Evolutionary conservation across 352 stramenopile species (phyloP), one percentile per base, ranked within the genome.

Genomic region (Pythium biforme): DNA sequence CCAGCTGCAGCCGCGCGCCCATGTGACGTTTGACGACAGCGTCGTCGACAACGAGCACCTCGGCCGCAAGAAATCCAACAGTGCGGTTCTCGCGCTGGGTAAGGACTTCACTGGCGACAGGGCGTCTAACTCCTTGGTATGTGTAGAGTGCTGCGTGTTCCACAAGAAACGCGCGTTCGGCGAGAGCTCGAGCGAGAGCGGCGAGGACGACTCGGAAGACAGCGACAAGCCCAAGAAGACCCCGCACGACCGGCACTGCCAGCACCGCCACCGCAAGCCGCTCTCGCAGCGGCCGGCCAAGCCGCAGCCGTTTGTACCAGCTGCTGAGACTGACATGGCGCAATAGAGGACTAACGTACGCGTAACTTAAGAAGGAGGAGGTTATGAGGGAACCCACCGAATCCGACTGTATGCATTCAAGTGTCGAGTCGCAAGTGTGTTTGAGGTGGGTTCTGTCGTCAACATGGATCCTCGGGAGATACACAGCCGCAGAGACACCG

Each of bases 11-110:
- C 86, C 90, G 43, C 86, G 89, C 23, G 67, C 78, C 26, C 89
- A 77, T 39, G 90, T 98, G 59, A 89, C 76, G 34, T 98, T 96
- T 64, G 81, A 92, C 40, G 88, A 94, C 11, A 90, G 81, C 50
- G 87, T 95, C 17, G 83, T 98, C 50, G 90, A 98, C 69, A 98
- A 98, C 75, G 92, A 98, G 65, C 83, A 97, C 60, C 86, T 97
- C 41, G 87, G 88, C 39, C 82, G 88, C 66, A 97, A 90, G 69
- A 94, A 89, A 40, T 96, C 86, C 37, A 98, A 98, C 53, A 95
- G 89, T 95, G 69, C 50, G n/a, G 61, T 63, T 40, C 34, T 4
- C 45, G 4, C n/a, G n/a, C n/a, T n/a, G n/a, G n/a, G n/a, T n/a
- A n/a, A n/a, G n/a, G n/a, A n/a, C n/a, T n/a, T n/a, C n/a, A n/a